These are phyloP conservation scores for Balakata baccata DNA, from an alignment of 345 rosid species.

Conservation along the genomic window DNA sequence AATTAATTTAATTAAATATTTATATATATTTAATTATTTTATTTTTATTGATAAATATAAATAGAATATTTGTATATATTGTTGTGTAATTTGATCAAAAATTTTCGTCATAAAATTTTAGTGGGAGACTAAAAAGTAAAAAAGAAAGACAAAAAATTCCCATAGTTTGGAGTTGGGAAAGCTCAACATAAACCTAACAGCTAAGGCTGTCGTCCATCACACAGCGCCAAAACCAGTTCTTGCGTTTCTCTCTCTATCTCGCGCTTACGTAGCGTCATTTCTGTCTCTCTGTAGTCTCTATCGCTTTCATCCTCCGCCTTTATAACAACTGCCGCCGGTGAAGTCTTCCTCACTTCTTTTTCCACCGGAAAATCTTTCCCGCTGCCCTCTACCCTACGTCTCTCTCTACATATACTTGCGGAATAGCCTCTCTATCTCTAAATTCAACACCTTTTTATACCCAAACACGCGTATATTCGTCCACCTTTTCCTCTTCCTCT, in stretches of 20 bases:
- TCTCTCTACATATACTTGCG: not conserved
- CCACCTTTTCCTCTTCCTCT: not conserved
- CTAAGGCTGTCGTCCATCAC: not conserved
- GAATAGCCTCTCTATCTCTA: not conserved
- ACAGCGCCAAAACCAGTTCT: not conserved
- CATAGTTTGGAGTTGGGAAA: not conserved
- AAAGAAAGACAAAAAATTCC: not conserved
- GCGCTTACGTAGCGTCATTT: too few relatives aligned
- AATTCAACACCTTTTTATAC: not conserved
- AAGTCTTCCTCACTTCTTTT: not conserved
- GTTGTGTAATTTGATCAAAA: too few relatives aligned
- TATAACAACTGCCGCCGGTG: not conserved
- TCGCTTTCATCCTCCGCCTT: not conserved
- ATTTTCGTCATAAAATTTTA: too few relatives aligned
- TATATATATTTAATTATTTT: too few relatives aligned
- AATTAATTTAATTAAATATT: too few relatives aligned
- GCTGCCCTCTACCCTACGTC: not conserved
- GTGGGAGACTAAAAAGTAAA: too few relatives aligned
- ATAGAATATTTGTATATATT: too few relatives aligned
- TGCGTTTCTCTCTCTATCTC: not conserved
- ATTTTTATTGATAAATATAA: too few relatives aligned
- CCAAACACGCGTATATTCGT: not conserved
- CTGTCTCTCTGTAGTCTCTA: not conserved
- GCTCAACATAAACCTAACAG: not conserved
- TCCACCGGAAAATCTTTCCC: not conserved